Percentiles rank a stretch among this genome's conserved stretches.
These are phyloP conservation scores for Ustilago bromivora DNA, from an alignment of 1,284 basidiomycete genomes.

Conservation along the genomic window DNA sequence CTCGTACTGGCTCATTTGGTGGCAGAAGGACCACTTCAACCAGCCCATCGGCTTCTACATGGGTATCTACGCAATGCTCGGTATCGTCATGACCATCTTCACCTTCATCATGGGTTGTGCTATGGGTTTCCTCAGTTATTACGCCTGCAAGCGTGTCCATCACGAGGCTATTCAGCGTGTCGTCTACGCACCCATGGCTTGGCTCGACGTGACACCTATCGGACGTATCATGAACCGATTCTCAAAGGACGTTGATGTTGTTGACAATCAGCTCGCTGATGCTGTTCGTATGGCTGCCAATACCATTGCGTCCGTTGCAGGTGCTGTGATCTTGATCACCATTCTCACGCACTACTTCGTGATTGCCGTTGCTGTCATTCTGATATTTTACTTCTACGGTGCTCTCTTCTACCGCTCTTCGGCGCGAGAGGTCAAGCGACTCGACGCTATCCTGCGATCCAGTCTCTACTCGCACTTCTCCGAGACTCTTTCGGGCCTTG, in stretches of 20 bases:
- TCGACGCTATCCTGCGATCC: conserved; percentile 78
- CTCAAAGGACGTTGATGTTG: conserved; percentile 81
- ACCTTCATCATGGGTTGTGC: conserved; percentile 76
- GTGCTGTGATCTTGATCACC: conserved; percentile 77
- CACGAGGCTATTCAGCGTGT: conserved; percentile 74
- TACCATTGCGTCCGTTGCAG: conserved; percentile 72
- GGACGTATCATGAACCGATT: conserved; percentile 87
- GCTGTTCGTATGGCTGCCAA: conserved; percentile 64
- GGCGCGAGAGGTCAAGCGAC: conserved; percentile 86
- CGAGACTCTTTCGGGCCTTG: conserved; percentile 85
- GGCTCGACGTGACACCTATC: conserved; percentile 85
- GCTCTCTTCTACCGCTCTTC: conserved; percentile 87
- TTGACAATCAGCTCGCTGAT: conserved; percentile 78
- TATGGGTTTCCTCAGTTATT: conserved; percentile 77
- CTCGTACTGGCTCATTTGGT: conserved; percentile 71
- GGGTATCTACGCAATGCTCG: conserved; percentile 78
- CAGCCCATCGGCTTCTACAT: conserved; percentile 76
- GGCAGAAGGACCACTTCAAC: conserved; percentile 75
- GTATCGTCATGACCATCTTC: conserved; percentile 75
- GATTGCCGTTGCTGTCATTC: conserved; percentile 71
- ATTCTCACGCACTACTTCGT: conserved; percentile 79
- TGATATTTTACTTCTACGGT: conserved; percentile 63
- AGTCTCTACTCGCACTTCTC: conserved; percentile 86
- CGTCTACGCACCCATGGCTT: conserved; percentile 78
- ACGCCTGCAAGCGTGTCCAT: conserved; percentile 77